Percentiles rank a stretch among this genome's conserved stretches.
phyloP scores from a whole-genome alignment of 306 rosid species.

The Lathyrus sativus region DNA sequence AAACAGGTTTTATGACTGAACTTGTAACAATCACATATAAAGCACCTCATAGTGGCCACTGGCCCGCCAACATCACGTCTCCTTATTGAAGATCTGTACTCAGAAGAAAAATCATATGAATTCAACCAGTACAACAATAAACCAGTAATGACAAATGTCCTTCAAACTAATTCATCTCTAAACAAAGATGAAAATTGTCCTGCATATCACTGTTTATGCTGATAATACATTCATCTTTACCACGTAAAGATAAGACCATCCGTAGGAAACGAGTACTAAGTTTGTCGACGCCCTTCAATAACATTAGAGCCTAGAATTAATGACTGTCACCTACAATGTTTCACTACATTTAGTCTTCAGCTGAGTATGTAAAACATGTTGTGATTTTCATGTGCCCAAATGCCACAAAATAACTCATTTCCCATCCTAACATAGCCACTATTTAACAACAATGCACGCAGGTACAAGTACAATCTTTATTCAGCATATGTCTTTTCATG shows the following conservation, averaged over 20 bases:
- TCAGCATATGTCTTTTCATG: slow-evolving; percentile 10
- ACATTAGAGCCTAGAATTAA: background rate
- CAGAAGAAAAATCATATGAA: slow-evolving; percentile 5
- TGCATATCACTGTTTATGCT: slow-evolving; percentile 12
- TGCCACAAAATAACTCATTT: background rate
- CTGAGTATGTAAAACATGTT: background rate
- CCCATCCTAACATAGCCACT: slow-evolving; percentile 1
- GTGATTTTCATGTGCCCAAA: slow-evolving; percentile 12
- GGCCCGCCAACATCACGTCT: background rate
- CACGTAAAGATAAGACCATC: background rate
- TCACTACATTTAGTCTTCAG: slow-evolving; percentile 6
- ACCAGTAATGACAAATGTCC: background rate
- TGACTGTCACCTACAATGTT: background rate
- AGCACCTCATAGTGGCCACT: background rate
- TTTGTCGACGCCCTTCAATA: background rate
- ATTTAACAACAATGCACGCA: background rate
- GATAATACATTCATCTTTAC: slow-evolving; percentile 8
- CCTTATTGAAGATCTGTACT: background rate
- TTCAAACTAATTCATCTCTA: slow-evolving; percentile 7
- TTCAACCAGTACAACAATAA: background rate
- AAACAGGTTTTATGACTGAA: background rate
- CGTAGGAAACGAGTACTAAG: background rate
- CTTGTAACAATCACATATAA: slow-evolving; percentile 10
- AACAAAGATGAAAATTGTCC: background rate
- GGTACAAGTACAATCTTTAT: background rate